These are phyloP conservation scores for Jasminum sambac DNA, from an alignment of 257 asterid genomes.

Conservation along the genomic window DNA sequence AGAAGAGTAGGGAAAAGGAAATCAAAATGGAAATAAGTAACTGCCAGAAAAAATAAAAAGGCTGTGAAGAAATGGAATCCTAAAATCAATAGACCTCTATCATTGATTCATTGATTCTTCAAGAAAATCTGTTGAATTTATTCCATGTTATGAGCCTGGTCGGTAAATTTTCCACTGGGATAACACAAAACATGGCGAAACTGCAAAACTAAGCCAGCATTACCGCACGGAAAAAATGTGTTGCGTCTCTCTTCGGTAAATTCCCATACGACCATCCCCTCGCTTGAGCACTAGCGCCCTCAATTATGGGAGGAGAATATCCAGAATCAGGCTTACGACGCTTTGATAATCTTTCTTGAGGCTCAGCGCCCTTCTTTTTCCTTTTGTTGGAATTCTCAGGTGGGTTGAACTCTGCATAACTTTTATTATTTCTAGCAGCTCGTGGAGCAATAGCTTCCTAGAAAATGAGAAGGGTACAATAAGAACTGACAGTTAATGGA, in stretches of 20 bases:
- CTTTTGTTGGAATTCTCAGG: constrained; percentile 65
- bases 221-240: constrained; percentile 92
- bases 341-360: constrained; percentile 78
- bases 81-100: not conserved
- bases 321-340: constrained; percentile 77
- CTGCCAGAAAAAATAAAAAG: not conserved
- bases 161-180: not conserved
- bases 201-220: constrained; percentile 21
- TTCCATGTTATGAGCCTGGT: not conserved
- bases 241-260: constrained; percentile 93
- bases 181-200: not conserved
- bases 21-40: not conserved
- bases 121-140: not conserved
- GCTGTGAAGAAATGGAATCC: not conserved
- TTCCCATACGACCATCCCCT: constrained; percentile 96
- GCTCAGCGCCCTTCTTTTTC: constrained; percentile 76
- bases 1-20: not conserved
- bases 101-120: not conserved
- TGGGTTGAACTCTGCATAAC: constrained; percentile 86
- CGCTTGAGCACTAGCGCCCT: constrained; percentile 94
- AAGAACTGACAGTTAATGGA: constrained; percentile 13
- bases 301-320: constrained; percentile 70
- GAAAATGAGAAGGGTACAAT: constrained; percentile 21
- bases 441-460: constrained; percentile 97
- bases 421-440: constrained; percentile 88